These are phyloP conservation scores for Leccinum uliginosum DNA, from an alignment of 768 basidiomycete species.

Conservation along the genomic window DNA sequence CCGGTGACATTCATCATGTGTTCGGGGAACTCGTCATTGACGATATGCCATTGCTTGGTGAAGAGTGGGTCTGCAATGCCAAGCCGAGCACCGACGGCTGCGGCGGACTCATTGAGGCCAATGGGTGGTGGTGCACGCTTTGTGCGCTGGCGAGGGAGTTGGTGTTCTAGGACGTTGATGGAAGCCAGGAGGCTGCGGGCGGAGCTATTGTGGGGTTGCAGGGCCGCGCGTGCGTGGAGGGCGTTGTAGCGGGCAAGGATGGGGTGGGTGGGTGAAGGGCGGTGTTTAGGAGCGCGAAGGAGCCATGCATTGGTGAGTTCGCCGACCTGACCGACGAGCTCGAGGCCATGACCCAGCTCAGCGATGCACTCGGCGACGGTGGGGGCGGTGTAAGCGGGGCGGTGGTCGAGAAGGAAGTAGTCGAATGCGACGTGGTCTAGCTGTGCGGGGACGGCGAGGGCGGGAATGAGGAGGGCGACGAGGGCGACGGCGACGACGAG, in stretches of 20 bases:
- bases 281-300: constrained; percentile 51
- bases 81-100: constrained; percentile 53
- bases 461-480: constrained; percentile 4
- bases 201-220: constrained; percentile 34
- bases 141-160: constrained; percentile 59
- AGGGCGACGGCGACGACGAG: constrained; percentile 6
- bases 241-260: constrained; percentile 48
- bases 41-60: constrained; percentile 86
- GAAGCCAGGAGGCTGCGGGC: constrained; percentile 49
- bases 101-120: constrained; percentile 34
- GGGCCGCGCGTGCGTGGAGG: constrained; percentile 34
- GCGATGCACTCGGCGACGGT: constrained; percentile 57
- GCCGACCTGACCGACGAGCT: constrained; percentile 85
- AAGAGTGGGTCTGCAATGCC: constrained; percentile 82
- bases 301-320: constrained; percentile 82
- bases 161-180: constrained; percentile 57
- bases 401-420: constrained; percentile 80
- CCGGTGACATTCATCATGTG: constrained; percentile 91
- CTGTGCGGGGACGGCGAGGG: constrained; percentile 23
- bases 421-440: constrained; percentile 60
- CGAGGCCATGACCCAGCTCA: constrained; percentile 69
- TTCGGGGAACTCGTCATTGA: constrained; percentile 79
- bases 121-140: constrained; percentile 73
- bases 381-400: constrained; percentile 45
- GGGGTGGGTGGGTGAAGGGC: constrained; percentile 11